Evolutionary conservation across 2,329 filamentous ascomycete species (phyloP).

Genomic region (Trichoderma semiorbis): DNA sequence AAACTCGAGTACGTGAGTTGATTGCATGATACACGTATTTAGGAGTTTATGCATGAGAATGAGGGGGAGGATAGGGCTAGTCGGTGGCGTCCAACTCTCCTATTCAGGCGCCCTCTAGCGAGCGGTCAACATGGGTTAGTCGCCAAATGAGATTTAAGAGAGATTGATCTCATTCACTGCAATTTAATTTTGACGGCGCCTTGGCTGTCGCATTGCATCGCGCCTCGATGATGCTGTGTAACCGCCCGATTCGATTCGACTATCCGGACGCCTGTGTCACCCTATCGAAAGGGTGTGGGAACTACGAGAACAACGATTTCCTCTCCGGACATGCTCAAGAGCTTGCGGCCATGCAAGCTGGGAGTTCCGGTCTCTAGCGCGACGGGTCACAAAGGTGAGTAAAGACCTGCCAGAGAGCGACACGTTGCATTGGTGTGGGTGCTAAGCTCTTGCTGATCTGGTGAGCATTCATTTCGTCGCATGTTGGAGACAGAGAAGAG

Average conservation of each 20-base stretch:
- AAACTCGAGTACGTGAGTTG: background rate
- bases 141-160: background rate
- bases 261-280: background rate
- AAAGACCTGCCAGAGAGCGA: conserved; percentile 4
- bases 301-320: background rate
- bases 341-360: background rate
- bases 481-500: background rate
- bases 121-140: background rate
- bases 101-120: background rate
- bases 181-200: background rate
- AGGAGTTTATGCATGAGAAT: background rate
- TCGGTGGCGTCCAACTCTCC: background rate
- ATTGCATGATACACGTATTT: background rate
- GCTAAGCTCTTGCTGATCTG: background rate
- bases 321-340: background rate
- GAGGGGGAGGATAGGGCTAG: background rate
- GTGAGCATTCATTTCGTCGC: background rate
- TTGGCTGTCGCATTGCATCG: background rate
- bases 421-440: conserved; percentile 15
- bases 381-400: background rate
- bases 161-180: background rate
- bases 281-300: too few relatives aligned
- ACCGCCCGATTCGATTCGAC: background rate
- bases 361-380: background rate
- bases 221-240: background rate